Evolutionary conservation across 108 stramenopile species (phyloP), one percentile per base, ranked within the genome.

Genomic region (Hondaea fermentalgiana): DNA sequence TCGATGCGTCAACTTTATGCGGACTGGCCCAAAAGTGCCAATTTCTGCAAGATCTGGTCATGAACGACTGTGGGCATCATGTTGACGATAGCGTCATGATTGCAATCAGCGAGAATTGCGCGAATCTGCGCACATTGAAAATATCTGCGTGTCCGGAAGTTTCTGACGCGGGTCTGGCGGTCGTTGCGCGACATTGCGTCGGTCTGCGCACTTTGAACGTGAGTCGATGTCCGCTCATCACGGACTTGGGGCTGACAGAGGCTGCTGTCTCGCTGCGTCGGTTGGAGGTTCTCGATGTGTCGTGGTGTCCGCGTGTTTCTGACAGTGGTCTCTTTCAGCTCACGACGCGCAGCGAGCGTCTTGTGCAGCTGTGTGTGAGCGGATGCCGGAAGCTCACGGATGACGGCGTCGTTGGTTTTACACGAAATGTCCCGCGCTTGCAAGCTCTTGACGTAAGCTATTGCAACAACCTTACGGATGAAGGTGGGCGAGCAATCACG

Each of bases 321-420:
- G 51, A 83, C 23, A 83, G 76, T 45, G 76, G 76, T 19, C 28
- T 90, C 21, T 90, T 88, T 59, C 51, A 64, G 72, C 72, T 90
- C 44, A 58, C 90, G 4, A 47, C 72, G 19, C 72, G 57, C 4
- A 28, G 44, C 69, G 53, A 49, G 60, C 35, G 25, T 5, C 58
- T 90, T 21, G 44, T 4, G 55, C 17, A 17, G 23, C 42, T 90
- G 0, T 57, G 87, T 45, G 5, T 90, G 35, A 72, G 83, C 25
- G 87, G 87, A 16, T 88, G 87, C 55, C 6, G 71, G 42, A 21
- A 60, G 8, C 25, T 90, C 17, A 91, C 60, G 5, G 91, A 91
- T 43, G 91, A 91, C 53, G 91, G 88, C 53, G 42, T 91, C 35
- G 72, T 59, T 5, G 87, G 60, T 6, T 23, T 91, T 5, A 88